These are phyloP conservation scores for Penicillium sp. DNA, from an alignment of 2,329 filamentous ascomycete species.

Conservation along the genomic window DNA sequence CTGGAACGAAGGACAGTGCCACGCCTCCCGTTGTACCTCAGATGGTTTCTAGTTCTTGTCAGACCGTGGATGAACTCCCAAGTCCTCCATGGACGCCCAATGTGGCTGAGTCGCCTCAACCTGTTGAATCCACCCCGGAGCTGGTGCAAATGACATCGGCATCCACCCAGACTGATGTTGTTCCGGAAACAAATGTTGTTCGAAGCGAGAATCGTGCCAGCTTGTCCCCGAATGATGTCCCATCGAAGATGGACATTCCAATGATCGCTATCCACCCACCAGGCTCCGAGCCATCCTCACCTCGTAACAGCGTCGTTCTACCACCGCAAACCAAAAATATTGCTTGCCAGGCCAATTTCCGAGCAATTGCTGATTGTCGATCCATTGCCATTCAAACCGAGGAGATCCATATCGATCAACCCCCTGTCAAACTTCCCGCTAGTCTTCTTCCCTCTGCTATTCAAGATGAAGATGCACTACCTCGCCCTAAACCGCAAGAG, in stretches of 20 bases:
- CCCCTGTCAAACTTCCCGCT: slow-evolving; percentile 69
- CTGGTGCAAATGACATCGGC: slow-evolving; percentile 26
- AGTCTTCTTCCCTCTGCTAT: slow-evolving; percentile 79
- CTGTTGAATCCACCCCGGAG: slow-evolving; percentile 8
- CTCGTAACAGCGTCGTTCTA: slow-evolving; percentile 69
- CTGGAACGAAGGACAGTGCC: slow-evolving; percentile 26
- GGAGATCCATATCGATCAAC: slow-evolving; percentile 78
- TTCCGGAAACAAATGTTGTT: slow-evolving; percentile 7
- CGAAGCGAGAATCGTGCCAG: slow-evolving; percentile 14
- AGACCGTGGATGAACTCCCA: slow-evolving; percentile 42
- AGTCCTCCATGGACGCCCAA: slow-evolving; percentile 38
- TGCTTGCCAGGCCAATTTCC: slow-evolving; percentile 71
- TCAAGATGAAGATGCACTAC: slow-evolving; percentile 52
- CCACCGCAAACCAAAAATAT: slow-evolving; percentile 79
- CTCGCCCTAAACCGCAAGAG: slow-evolving; percentile 24
- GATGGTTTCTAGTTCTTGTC: slow-evolving; percentile 44
- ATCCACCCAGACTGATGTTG: slow-evolving; percentile 38
- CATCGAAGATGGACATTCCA: slow-evolving; percentile 59
- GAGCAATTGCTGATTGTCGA: slow-evolving; percentile 46
- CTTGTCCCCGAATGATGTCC: slow-evolving; percentile 14
- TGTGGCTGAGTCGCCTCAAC: slow-evolving; percentile 21
- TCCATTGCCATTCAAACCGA: slow-evolving; percentile 78
- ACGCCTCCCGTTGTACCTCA: slow-evolving; percentile 34
- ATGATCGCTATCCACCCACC: slow-evolving; percentile 91
- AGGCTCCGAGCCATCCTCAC: slow-evolving; percentile 75